phyloP scores from a whole-genome alignment of 2,329 filamentous ascomycete genomes.

The Monilinia vaccinii-corymbosi region DNA sequence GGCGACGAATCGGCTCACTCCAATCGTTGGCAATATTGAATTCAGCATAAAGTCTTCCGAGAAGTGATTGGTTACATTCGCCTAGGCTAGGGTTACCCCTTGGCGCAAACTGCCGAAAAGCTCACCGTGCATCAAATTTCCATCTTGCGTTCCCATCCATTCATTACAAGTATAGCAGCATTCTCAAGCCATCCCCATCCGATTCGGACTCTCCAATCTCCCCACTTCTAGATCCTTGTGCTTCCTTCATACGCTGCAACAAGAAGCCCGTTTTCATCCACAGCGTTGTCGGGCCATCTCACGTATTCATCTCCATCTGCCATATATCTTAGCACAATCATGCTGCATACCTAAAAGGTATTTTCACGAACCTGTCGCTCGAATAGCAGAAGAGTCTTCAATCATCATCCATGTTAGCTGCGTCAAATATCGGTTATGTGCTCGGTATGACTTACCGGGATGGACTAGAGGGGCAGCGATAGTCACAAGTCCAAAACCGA shows the following conservation, averaged over 20 bases:
- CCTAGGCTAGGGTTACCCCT: background rate
- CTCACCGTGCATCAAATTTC: background rate
- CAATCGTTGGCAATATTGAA: background rate
- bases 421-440: background rate
- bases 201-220: background rate
- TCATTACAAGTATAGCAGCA: background rate
- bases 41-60: background rate
- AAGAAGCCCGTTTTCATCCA: background rate
- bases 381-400: background rate
- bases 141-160: background rate
- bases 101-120: background rate
- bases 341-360: background rate
- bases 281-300: background rate
- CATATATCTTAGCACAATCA: background rate
- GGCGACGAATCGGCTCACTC: background rate
- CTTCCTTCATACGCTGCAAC: background rate
- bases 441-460: background rate
- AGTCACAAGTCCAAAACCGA: background rate
- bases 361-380: background rate
- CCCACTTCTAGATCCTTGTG: background rate
- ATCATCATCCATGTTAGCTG: background rate
- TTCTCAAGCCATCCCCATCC: too few species aligned
- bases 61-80: background rate
- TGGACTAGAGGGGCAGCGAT: background rate
- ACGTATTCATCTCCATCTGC: slow-evolving; percentile 3